Conservation (phyloP, 2,329 filamentous ascomycete species). For the Alternaria sp. region DNA sequence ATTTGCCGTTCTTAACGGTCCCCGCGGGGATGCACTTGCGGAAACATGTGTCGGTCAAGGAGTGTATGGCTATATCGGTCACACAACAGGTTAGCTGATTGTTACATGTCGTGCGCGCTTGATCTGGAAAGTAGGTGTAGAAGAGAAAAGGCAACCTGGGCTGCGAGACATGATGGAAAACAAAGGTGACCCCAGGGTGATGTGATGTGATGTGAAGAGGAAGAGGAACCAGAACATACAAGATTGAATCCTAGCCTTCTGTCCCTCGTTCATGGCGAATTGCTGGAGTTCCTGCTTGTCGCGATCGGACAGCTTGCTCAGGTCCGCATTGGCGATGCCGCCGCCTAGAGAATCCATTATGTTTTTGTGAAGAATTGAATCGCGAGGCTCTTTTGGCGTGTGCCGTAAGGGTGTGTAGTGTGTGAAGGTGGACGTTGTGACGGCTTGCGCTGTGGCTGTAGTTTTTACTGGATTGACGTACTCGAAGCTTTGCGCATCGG, state of each 20-base stretch:
- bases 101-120: neutral
- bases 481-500: slow-evolving; percentile 4
- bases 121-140: neutral
- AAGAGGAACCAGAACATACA: slow-evolving; percentile 30
- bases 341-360: slow-evolving; percentile 51
- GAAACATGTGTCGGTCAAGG: slow-evolving; percentile 84
- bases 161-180: neutral
- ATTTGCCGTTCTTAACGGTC: slow-evolving; percentile 72
- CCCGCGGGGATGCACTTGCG: slow-evolving; percentile 86
- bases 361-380: neutral
- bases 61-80: slow-evolving; percentile 63
- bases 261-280: slow-evolving; percentile 83
- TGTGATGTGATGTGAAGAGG: neutral
- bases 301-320: slow-evolving; percentile 77
- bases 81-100: neutral
- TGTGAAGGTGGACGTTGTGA: neutral
- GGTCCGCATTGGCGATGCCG: slow-evolving; percentile 64
- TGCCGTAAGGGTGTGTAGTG: slow-evolving; percentile 9
- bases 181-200: neutral
- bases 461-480: slow-evolving; percentile 1
- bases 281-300: slow-evolving; percentile 90
- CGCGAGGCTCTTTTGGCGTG: slow-evolving; percentile 15
- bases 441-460: neutral
- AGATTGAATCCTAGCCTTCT: slow-evolving; percentile 77
- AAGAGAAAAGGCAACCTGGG: neutral